Conservation (phyloP, 176 grass and related monocot genomes). For the Guadua angustifolia region DNA sequence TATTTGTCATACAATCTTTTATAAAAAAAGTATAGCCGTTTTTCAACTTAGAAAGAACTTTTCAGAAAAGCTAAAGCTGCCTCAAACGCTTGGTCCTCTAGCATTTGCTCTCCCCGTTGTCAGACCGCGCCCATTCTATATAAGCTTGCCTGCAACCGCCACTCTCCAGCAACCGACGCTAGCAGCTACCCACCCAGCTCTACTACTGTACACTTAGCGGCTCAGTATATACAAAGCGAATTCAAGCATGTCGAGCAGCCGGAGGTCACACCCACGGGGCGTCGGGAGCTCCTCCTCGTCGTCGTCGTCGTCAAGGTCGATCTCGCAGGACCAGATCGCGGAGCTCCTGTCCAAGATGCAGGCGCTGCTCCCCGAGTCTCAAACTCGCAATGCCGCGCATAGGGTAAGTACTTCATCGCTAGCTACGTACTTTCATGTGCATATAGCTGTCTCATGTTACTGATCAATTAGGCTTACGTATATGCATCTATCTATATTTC, state of each 20-base stretch:
- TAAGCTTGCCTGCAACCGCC: slow-evolving; percentile 42
- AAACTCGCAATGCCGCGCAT: slow-evolving; percentile 48
- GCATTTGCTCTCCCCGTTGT: neutral
- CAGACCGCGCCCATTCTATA: slow-evolving; percentile 36
- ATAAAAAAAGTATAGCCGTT: no score
- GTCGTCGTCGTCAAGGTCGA: slow-evolving; percentile 48
- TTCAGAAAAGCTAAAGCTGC: no score
- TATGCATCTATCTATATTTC: neutral
- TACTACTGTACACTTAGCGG: neutral
- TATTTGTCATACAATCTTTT: no score
- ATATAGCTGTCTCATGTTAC: neutral
- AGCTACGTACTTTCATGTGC: neutral
- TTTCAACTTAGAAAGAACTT: no score
- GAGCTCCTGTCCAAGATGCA: slow-evolving; percentile 82
- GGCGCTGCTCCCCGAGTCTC: slow-evolving; percentile 68
- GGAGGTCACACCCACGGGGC: slow-evolving; percentile 64
- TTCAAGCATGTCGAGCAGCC: slow-evolving; percentile 66
- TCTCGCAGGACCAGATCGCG: slow-evolving; percentile 74
- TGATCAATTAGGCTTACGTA: neutral
- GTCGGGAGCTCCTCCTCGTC: slow-evolving; percentile 41
- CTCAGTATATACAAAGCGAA: neutral
- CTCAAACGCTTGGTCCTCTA: neutral
- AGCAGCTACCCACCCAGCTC: neutral
- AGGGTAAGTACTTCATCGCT: slow-evolving; percentile 45
- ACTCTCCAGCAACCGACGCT: neutral